Conservation (phyloP, 202 grass and related monocot species). For the Bolboschoenoplectus hybrid region DNA sequence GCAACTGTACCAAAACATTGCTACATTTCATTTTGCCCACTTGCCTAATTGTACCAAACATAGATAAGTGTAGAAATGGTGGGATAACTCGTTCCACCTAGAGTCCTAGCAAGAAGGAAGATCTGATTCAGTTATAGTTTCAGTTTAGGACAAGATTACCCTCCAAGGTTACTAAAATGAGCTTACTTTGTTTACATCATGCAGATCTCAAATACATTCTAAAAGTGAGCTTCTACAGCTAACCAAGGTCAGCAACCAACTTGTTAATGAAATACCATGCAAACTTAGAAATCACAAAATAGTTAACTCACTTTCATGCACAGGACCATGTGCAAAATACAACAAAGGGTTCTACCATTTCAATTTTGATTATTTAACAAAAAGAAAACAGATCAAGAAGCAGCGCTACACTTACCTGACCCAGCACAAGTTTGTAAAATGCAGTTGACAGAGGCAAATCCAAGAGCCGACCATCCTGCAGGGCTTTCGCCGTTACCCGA, state of each 20-base stretch:
- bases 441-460: conserved; percentile 76
- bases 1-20: neutral
- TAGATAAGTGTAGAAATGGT: neutral
- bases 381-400: neutral
- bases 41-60: neutral
- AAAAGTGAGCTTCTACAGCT: conserved; percentile 13
- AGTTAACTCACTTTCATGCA: neutral
- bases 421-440: conserved; percentile 85
- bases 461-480: conserved; percentile 90
- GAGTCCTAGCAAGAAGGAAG: neutral
- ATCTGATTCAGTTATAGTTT: neutral
- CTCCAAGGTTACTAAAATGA: neutral
- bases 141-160: neutral
- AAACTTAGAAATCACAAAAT: neutral
- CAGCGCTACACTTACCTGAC: conserved; percentile 58
- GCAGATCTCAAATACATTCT: neutral
- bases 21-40: neutral
- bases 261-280: neutral
- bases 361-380: conserved; percentile 25
- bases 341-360: conserved; percentile 22
- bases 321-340: conserved; percentile 12
- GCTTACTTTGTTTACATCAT: neutral
- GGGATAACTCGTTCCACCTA: neutral
- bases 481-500: conserved; percentile 74
- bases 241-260: neutral